Evolutionary conservation across 306 rosid species (phyloP), one percentile per base, ranked within the genome.

Genomic region (Alnus glutinosa): DNA sequence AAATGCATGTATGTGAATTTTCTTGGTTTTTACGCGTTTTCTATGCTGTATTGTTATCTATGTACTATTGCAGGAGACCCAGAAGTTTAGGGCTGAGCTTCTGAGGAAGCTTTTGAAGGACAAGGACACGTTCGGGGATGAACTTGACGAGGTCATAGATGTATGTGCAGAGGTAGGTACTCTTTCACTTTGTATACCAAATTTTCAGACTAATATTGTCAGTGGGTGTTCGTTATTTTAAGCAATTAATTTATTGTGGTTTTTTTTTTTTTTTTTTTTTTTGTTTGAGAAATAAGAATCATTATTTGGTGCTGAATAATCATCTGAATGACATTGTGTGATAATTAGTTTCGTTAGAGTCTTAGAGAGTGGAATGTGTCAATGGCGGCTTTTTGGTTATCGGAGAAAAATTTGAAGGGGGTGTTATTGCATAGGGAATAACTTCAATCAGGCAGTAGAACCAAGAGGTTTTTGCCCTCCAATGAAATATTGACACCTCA

Each of bases 91-190:
- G 83, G 83, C 71, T 70, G 86, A 85, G 77, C 86, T 90, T 64
- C 55, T 78, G 32, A 80, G 78, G 67, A 91, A 82, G 90, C 93
- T 89, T 11, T 80, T 74, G 1, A 75, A 81, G 77, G 85, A 90
- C 71, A 81, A 58, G 30, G 89, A 85, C 34, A 89, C 82, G 39
- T 93, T 91, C 58, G 94, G 93, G 16, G 79, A 86, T 57, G 88
- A 90, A 48, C 83, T 93, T 30, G 78, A 55, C 49, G 75, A 75
- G 18, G 92, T 89, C 37, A 49, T 89, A 8, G 89, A 88, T 50
- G 87, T 91, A 28, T 93, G 96, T 57, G 74, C 85, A 34, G 81
- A 89, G 97, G 96, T 89, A 69, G 1, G 3, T 39, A 46, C 30
- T 37, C 51, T 13, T 37, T n/a, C 14, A 15, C 70, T 64, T 64